Evolutionary conservation across 176 grass and related monocot species (phyloP).

Genomic region (Puccinellia tenuiflora): DNA sequence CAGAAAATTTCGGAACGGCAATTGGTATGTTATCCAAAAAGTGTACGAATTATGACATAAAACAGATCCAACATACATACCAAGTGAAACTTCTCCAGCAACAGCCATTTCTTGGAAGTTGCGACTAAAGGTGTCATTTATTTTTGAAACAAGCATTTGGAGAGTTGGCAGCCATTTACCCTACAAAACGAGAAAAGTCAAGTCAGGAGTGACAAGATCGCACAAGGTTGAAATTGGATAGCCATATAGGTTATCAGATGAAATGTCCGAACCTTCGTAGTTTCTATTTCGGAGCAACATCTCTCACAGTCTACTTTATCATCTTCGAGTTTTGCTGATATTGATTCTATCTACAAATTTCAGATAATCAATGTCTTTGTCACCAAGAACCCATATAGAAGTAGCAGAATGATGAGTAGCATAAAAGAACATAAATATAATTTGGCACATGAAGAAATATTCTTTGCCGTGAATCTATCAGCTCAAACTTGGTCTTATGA

Average conservation of each 20-base stretch:
- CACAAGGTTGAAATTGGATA: conserved; percentile 1
- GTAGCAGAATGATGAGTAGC: background rate
- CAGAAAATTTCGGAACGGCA: conserved; percentile 7
- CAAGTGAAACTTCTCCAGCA: conserved; percentile 95
- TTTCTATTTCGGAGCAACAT: conserved; percentile 59
- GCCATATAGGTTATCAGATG: background rate
- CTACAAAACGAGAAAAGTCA: conserved; percentile 35
- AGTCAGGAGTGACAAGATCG: background rate
- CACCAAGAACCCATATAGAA: conserved; percentile 13
- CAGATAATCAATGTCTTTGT: conserved; percentile 2
- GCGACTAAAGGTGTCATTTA: conserved; percentile 77
- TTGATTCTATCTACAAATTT: conserved; percentile 54
- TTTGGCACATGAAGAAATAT: background rate
- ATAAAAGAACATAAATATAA: background rate
- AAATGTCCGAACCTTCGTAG: conserved; percentile 55
- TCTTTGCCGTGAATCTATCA: background rate
- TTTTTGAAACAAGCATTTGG: conserved; percentile 68
- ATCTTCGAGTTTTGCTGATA: conserved; percentile 61
- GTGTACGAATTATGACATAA: background rate
- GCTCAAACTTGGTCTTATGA: conserved; percentile 7
- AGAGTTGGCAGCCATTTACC: conserved; percentile 87
- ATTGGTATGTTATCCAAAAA: background rate
- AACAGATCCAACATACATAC: conserved; percentile 32
- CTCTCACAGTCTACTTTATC: conserved; percentile 44
- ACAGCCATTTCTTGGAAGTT: conserved; percentile 99